phyloP scores from a whole-genome alignment of 305 asterid species.

The Fraxinus angustifolia region DNA sequence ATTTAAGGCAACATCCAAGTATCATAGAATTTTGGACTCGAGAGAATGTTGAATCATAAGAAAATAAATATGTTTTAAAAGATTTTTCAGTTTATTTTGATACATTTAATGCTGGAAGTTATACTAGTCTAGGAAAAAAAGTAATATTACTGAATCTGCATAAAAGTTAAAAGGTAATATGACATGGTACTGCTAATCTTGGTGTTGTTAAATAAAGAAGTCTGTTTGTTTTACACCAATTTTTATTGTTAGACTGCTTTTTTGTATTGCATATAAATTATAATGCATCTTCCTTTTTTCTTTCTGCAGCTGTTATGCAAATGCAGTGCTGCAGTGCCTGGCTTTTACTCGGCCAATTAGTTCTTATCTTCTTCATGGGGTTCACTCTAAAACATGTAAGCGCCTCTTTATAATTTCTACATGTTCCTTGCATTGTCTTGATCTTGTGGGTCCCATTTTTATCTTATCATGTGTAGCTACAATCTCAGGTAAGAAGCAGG shows the following conservation, averaged over 20 bases:
- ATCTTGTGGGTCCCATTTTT: slow-evolving; percentile 7
- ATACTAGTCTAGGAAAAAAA: background rate
- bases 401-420: slow-evolving; percentile 21
- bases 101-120: slow-evolving; percentile 3
- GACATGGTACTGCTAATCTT: background rate
- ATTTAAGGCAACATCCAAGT: slow-evolving; percentile 4
- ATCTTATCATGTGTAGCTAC: slow-evolving; percentile 3
- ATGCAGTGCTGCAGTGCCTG: slow-evolving; percentile 66
- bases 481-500: slow-evolving; percentile 46
- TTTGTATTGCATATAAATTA: slow-evolving; percentile 10
- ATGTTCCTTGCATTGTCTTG: background rate
- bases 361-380: slow-evolving; percentile 51
- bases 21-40: background rate
- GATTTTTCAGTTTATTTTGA: background rate
- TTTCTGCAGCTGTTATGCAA: slow-evolving; percentile 60
- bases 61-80: background rate
- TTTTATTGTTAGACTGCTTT: background rate
- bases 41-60: slow-evolving; percentile 2
- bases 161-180: background rate
- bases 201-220: background rate
- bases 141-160: background rate
- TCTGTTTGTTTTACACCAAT: background rate
- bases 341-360: slow-evolving; percentile 52
- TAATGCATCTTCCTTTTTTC: slow-evolving; percentile 17
- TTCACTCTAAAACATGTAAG: slow-evolving; percentile 55